Conservation (phyloP, 1,284 basidiomycete species). For the Apiotrichum akiyoshidainum region DNA sequence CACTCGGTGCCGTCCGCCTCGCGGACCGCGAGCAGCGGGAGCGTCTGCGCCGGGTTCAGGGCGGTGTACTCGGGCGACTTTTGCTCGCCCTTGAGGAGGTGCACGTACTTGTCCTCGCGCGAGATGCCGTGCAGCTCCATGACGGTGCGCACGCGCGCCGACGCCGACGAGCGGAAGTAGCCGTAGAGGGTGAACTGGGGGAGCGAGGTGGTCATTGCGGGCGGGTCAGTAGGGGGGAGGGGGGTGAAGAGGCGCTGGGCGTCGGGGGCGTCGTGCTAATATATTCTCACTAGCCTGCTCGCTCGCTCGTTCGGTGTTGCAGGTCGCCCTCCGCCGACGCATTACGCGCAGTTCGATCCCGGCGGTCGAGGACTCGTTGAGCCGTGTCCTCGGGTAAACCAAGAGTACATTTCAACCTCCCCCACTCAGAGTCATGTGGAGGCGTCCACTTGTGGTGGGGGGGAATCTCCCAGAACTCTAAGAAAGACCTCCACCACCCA, state of each 20-base stretch:
- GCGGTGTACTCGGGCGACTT: conserved; percentile 3
- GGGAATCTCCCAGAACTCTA: no score
- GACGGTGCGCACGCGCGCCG: conserved; percentile 21
- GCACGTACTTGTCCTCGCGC: conserved; percentile 8
- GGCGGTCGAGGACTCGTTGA: no score
- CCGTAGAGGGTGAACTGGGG: conserved; percentile 17
- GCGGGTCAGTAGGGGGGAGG: background rate
- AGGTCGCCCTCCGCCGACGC: no score
- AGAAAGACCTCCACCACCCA: no score
- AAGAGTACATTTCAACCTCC: no score
- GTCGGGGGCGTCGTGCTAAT: no score
- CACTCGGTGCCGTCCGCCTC: conserved; percentile 9
- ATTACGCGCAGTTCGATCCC: no score
- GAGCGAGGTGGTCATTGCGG: background rate
- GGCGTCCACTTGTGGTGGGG: no score
- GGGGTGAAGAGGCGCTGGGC: background rate
- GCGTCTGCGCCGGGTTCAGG: conserved; percentile 12
- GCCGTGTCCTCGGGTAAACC: no score
- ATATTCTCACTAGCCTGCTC: no score
- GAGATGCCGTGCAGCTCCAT: conserved; percentile 13
- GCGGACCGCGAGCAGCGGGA: conserved; percentile 13
- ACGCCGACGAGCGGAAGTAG: conserved; percentile 21
- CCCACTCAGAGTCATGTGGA: no score
- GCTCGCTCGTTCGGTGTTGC: no score
- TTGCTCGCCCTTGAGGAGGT: conserved; percentile 20